Conservation (phyloP, 1,139 yeast species). For the Yamadazyma blattariae region DNA sequence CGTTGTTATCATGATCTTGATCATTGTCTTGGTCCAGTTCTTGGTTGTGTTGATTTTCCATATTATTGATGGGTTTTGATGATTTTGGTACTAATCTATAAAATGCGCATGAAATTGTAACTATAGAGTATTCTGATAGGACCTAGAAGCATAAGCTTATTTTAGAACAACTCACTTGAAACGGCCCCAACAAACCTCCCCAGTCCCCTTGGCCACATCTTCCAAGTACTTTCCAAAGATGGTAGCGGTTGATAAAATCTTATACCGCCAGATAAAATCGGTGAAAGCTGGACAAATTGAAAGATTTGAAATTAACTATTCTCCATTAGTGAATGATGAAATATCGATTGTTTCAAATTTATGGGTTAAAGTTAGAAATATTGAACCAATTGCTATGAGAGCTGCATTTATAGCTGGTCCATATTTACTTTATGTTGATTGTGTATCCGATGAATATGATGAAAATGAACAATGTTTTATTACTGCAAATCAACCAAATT, state of each 20-base stretch:
- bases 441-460: constrained; percentile 62
- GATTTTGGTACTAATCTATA: too few relatives aligned
- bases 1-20: too few relatives aligned
- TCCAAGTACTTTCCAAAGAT: not conserved
- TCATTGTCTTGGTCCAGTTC: constrained; percentile 2
- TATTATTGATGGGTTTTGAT: too few relatives aligned
- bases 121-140: too few relatives aligned
- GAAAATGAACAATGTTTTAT: constrained; percentile 51
- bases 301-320: constrained; percentile 32
- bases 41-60: too few relatives aligned
- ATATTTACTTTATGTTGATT: constrained; percentile 80
- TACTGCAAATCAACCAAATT: constrained; percentile 68
- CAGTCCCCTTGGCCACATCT: not conserved
- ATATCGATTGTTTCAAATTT: constrained; percentile 24
- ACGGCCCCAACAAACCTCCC: too few relatives aligned
- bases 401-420: constrained; percentile 95
- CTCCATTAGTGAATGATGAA: constrained; percentile 22
- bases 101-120: too few relatives aligned
- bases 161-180: too few relatives aligned
- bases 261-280: constrained; percentile 31
- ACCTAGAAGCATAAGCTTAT: too few relatives aligned
- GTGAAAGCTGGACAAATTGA: constrained; percentile 40
- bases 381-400: constrained; percentile 69
- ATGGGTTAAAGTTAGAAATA: constrained; percentile 71
- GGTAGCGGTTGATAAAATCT: constrained; percentile 9